Evolutionary conservation across 2,329 filamentous ascomycete genomes (phyloP).

Genomic region (Exserohilum rostratum): DNA sequence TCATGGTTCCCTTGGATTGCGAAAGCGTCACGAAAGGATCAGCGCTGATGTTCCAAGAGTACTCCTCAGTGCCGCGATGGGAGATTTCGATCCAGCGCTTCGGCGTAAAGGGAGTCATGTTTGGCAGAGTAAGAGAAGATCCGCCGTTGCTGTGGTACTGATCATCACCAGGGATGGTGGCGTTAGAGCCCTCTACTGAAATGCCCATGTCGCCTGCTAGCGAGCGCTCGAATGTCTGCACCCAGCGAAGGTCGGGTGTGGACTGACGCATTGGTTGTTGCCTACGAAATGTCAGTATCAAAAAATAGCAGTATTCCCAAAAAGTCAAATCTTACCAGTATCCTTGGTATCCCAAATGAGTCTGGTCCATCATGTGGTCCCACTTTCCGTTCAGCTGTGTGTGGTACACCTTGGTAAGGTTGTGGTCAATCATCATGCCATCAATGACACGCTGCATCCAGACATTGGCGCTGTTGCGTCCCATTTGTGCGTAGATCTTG

Average conservation of each 20-base stretch:
- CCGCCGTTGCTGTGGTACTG: slow-evolving; percentile 61
- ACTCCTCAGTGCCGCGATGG: slow-evolving; percentile 39
- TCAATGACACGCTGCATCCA: slow-evolving; percentile 46
- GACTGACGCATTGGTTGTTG: slow-evolving; percentile 76
- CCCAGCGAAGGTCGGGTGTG: slow-evolving; percentile 65
- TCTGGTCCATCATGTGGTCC: slow-evolving; percentile 51
- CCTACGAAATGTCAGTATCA: slow-evolving; percentile 47
- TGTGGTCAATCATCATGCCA: slow-evolving; percentile 46
- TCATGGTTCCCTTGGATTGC: slow-evolving; percentile 38
- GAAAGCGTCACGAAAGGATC: slow-evolving; percentile 48
- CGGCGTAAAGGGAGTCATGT: slow-evolving; percentile 44
- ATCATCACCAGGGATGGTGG: slow-evolving; percentile 71
- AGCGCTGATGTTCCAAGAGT: slow-evolving; percentile 45
- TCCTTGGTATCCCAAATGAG: slow-evolving; percentile 49
- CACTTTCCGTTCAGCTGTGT: slow-evolving; percentile 47
- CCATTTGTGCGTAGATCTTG: slow-evolving; percentile 45
- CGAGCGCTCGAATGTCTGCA: slow-evolving; percentile 63
- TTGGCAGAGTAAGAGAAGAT: slow-evolving; percentile 36
- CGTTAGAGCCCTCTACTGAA: slow-evolving; percentile 68
- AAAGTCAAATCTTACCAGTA: slow-evolving; percentile 46
- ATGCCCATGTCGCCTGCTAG: slow-evolving; percentile 69
- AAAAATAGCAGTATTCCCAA: not conserved
- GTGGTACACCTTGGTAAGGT: slow-evolving; percentile 46
- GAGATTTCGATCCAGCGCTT: slow-evolving; percentile 48
- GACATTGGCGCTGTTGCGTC: slow-evolving; percentile 48